Evolutionary conservation across 192 early-diverging fungal genomes (phyloP), one percentile per base, ranked within the genome.

Genomic region (Umbelopsis isabellina): DNA sequence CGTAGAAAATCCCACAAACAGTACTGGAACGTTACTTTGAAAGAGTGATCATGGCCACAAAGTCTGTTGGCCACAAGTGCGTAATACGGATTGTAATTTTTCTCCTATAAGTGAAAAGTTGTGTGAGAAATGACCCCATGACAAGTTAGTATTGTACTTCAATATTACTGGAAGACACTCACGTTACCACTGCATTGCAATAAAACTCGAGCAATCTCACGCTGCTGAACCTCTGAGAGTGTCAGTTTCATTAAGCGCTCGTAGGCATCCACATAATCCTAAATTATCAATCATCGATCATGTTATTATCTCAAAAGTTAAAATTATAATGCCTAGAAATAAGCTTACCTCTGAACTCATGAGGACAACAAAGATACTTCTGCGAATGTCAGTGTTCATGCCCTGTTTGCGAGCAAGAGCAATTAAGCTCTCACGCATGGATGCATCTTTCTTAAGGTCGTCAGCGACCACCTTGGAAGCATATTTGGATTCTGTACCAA

Each of bases 301-400:
- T 30, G n/a, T 20, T 66, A 35, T 41, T 64, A 48, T 23, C 18
- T 12, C 15, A 71, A n/a, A 20, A 46, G 9, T 30, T 49, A 25
- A 65, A 12, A 12, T 12, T 6, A 30, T 58, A 33, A 33, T 11
- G 18, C 12, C 33, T 4, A 6, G 41, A n/a, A 51, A 27, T 22
- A 18, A 13, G 68, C 73, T 47, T 76, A 90, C 90, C 77, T 96
- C 95, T 77, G 91, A 91, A 79, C 91, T 89, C 89, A 98, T 94
- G 37, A 98, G 78, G 8, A 90, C 88, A 18, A 98, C 86, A 85
- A 99, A 99, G 69, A 99, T 92, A 72, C 88, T 92, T 68, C 93
- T 79, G 25, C 97, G 85, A 21, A 98, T 84, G 72, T 98, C 97
- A 7, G 97, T 99, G 84, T 97, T 98, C 96, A 99, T 98, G 69